Evolutionary conservation across 164 flowering plant genomes (phyloP).

Genomic region (Litsea cubeba): DNA sequence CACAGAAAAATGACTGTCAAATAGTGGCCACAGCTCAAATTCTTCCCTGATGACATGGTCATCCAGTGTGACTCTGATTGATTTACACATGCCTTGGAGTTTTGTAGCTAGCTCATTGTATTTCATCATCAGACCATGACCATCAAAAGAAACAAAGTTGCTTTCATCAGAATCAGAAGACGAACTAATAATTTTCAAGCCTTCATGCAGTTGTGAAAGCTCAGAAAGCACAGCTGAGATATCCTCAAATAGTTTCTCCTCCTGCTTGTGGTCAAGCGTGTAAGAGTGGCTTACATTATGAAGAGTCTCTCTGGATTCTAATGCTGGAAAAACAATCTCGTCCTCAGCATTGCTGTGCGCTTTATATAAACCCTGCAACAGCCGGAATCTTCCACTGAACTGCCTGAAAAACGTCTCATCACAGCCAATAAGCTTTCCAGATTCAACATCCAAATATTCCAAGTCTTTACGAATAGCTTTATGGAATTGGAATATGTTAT

Average conservation of each 20-base stretch:
- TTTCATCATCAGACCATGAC: slow-evolving; percentile 32
- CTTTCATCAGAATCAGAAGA: slow-evolving; percentile 18
- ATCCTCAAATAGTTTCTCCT: slow-evolving; percentile 75
- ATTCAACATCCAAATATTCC: slow-evolving; percentile 91
- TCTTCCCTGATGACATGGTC: slow-evolving; percentile 87
- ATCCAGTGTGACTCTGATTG: slow-evolving; percentile 79
- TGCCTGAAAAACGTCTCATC: slow-evolving; percentile 63
- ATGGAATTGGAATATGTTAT: slow-evolving; percentile 84
- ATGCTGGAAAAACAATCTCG: slow-evolving; percentile 93
- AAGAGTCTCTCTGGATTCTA: slow-evolving; percentile 87
- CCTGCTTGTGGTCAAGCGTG: slow-evolving; percentile 91
- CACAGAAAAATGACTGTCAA: slow-evolving; percentile 77
- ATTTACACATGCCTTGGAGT: slow-evolving; percentile 95
- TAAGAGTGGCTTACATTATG: slow-evolving; percentile 98
- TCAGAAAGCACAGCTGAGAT: slow-evolving; percentile 69
- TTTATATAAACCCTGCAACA: slow-evolving; percentile 84
- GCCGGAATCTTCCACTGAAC: slow-evolving; percentile 84
- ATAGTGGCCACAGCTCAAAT: slow-evolving; percentile 91
- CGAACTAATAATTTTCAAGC: slow-evolving; percentile 17
- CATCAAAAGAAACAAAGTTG: slow-evolving; percentile 14
- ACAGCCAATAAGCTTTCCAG: slow-evolving; percentile 74
- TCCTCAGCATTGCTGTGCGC: slow-evolving; percentile 98
- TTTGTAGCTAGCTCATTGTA: slow-evolving; percentile 71
- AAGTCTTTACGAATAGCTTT: slow-evolving; percentile 90
- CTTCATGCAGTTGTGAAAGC: slow-evolving; percentile 56